A percentile compares a stretch with the other conserved stretches of the same genome.
Conservation (phyloP, 768 basidiomycete species). For the Lyophyllum shimeji region DNA sequence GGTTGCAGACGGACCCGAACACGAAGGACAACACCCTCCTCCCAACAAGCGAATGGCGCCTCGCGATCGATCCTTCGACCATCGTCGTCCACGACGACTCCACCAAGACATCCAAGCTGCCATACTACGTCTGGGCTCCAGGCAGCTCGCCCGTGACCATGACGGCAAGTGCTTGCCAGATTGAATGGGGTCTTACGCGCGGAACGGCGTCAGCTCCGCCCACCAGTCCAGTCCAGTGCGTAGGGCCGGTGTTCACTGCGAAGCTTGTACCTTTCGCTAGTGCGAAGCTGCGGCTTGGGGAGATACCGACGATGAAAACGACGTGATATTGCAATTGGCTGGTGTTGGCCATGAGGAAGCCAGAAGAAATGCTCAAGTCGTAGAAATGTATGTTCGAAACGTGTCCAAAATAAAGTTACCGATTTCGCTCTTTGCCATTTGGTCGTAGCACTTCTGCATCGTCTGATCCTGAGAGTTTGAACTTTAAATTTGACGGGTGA, state of each 20-base stretch:
- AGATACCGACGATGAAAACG: slow-evolving; percentile 35
- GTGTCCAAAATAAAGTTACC: too few relatives aligned
- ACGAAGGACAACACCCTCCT: slow-evolving; percentile 38
- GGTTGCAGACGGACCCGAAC: slow-evolving; percentile 35
- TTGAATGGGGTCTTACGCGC: slow-evolving; percentile 32
- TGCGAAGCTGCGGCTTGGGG: slow-evolving; percentile 38
- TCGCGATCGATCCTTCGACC: slow-evolving; percentile 39
- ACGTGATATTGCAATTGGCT: background rate
- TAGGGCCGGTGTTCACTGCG: slow-evolving; percentile 29
- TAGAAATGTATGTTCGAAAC: too few relatives aligned
- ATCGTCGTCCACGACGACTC: slow-evolving; percentile 33
- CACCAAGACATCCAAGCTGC: slow-evolving; percentile 23
- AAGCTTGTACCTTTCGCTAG: slow-evolving; percentile 40
- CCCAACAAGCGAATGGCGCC: slow-evolving; percentile 36
- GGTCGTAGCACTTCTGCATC: too few relatives aligned
- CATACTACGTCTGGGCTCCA: slow-evolving; percentile 40
- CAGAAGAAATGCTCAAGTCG: too few relatives aligned
- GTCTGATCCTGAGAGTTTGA: too few relatives aligned
- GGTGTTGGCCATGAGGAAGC: too few relatives aligned
- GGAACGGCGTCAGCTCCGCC: slow-evolving; percentile 38
- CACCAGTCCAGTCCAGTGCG: slow-evolving; percentile 31
- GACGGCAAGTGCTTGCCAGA: slow-evolving; percentile 37
- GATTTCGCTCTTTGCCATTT: too few relatives aligned
- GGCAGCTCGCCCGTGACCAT: slow-evolving; percentile 38
- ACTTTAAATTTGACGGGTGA: too few relatives aligned